These are phyloP conservation scores for Teunomyces tritomae DNA, from an alignment of 805 yeast genomes.

Conservation along the genomic window DNA sequence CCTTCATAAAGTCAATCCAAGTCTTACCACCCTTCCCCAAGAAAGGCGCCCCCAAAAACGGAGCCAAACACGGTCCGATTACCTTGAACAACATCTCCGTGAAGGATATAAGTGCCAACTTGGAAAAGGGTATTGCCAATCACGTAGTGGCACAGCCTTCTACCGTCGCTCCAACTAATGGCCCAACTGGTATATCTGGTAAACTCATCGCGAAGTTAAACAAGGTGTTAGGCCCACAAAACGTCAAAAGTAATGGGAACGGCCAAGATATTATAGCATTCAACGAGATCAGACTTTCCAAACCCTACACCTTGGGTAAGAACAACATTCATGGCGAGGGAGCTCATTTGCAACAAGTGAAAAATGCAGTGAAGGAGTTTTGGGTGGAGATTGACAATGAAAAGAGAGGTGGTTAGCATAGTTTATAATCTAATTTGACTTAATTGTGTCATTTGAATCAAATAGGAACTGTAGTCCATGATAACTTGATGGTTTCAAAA, in stretches of 20 bases:
- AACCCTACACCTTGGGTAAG: constrained; percentile 35
- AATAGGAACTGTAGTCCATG: neutral
- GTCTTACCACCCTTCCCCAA: constrained; percentile 30
- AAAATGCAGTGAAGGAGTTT: constrained; percentile 22
- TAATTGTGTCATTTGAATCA: neutral
- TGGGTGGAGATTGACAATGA: constrained; percentile 28
- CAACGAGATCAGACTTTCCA: constrained; percentile 35
- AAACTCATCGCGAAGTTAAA: constrained; percentile 19
- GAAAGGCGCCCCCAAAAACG: constrained; percentile 19
- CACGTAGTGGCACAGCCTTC: neutral
- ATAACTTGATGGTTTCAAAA: constrained; percentile 25
- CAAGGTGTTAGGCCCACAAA: constrained; percentile 19
- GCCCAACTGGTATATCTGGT: constrained; percentile 10
- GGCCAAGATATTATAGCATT: constrained; percentile 34
- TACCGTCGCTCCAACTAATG: neutral
- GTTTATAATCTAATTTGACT: neutral
- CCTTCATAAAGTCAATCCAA: constrained; percentile 54
- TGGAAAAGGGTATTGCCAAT: neutral
- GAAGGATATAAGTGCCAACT: neutral
- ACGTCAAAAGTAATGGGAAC: constrained; percentile 23
- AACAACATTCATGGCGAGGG: constrained; percentile 22
- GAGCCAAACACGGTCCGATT: neutral
- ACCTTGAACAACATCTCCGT: neutral
- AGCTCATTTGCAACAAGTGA: constrained; percentile 19
- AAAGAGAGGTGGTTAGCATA: constrained; percentile 22